phyloP scores from a whole-genome alignment of 2,329 filamentous ascomycete species.

The Trichoderma pleuroti region DNA sequence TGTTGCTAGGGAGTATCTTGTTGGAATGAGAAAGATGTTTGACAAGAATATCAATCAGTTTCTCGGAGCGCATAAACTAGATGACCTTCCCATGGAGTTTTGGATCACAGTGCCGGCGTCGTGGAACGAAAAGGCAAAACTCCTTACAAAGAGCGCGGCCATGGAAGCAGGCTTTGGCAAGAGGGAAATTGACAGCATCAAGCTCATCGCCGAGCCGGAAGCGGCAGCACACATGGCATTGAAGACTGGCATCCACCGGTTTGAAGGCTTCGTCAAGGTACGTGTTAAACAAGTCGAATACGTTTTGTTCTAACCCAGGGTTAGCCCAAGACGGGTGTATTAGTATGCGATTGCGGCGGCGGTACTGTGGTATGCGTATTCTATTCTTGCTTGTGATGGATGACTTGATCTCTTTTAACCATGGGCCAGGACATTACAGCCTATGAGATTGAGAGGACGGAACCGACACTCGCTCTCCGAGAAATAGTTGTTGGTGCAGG shows the following conservation, averaged over 20 bases:
- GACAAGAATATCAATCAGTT: background rate
- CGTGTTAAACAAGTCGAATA: background rate
- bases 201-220: background rate
- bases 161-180: background rate
- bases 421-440: background rate
- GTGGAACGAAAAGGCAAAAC: background rate
- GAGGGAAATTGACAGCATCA: background rate
- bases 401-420: background rate
- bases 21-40: background rate
- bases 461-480: background rate
- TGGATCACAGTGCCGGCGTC: background rate
- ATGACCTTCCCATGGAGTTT: background rate
- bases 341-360: background rate
- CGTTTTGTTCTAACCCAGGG: background rate
- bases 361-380: background rate
- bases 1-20: background rate
- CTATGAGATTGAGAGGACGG: background rate
- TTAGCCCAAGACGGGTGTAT: background rate
- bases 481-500: background rate
- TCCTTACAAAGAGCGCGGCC: background rate
- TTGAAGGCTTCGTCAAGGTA: background rate
- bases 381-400: rapidly evolving
- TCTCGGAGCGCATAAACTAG: background rate
- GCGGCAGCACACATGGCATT: background rate
- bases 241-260: background rate